These are phyloP conservation scores for Phytopythium boreale DNA, from an alignment of 352 stramenopile species.

Conservation along the genomic window DNA sequence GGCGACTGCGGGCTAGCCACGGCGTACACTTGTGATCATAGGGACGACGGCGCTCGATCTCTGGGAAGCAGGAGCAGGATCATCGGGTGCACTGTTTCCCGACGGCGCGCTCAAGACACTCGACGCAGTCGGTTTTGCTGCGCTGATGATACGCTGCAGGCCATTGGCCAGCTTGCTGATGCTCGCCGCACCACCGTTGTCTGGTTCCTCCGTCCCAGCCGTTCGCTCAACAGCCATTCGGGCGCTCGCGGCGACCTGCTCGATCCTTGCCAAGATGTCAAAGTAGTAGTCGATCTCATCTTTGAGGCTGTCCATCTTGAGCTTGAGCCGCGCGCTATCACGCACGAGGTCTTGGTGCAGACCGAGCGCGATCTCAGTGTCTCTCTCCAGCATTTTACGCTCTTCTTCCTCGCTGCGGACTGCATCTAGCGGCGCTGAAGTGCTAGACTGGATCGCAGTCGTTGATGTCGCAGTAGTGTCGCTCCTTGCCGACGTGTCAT, in stretches of 20 bases:
- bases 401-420: slow-evolving; percentile 10
- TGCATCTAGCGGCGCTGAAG: neutral
- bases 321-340: slow-evolving; percentile 43
- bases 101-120: neutral
- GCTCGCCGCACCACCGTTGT: neutral
- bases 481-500: neutral
- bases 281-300: slow-evolving; percentile 61
- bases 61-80: neutral
- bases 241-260: slow-evolving; percentile 22
- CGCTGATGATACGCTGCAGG: slow-evolving; percentile 32
- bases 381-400: slow-evolving; percentile 16
- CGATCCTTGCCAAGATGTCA: slow-evolving; percentile 36
- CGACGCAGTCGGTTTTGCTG: slow-evolving; percentile 15
- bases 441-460: neutral
- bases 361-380: slow-evolving; percentile 27
- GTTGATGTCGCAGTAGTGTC: neutral
- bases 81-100: neutral
- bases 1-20: neutral
- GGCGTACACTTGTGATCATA: too few relatives aligned
- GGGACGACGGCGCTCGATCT: too few relatives aligned
- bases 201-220: neutral
- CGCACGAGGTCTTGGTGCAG: slow-evolving; percentile 40
- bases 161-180: slow-evolving; percentile 15
- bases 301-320: slow-evolving; percentile 36
- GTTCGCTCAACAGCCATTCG: neutral